Percentiles rank a stretch among this genome's conserved stretches.
Conservation (phyloP, 805 yeast genomes). For the Candida boidinii region DNA sequence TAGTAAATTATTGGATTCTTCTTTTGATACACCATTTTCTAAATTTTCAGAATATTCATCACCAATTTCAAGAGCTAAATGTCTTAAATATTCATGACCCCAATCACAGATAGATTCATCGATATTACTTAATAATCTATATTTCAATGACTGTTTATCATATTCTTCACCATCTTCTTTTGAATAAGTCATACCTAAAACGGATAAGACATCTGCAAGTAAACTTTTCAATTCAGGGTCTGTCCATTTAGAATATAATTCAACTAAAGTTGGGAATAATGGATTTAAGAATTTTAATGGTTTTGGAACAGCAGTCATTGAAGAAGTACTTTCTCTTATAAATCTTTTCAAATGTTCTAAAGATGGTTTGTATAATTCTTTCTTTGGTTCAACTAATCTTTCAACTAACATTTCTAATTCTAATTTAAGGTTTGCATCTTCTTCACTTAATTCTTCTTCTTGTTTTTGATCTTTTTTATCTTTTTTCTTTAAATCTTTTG, state of each 20-base stretch:
- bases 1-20: slow-evolving; percentile 21
- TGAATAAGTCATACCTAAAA: slow-evolving; percentile 89
- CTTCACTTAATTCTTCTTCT: slow-evolving; percentile 88
- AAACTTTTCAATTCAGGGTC: slow-evolving; percentile 33
- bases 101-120: slow-evolving; percentile 64
- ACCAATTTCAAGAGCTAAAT: slow-evolving; percentile 91
- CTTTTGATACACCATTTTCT: slow-evolving; percentile 14
- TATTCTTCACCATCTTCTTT: slow-evolving; percentile 47
- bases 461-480: slow-evolving; percentile 13
- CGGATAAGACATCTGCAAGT: slow-evolving; percentile 85
- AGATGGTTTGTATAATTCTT: slow-evolving; percentile 46
- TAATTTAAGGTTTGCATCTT: slow-evolving; percentile 78
- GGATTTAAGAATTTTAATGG: slow-evolving; percentile 95
- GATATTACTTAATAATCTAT: slow-evolving; percentile 46
- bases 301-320: slow-evolving; percentile 99
- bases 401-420: slow-evolving; percentile 86
- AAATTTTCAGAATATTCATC: slow-evolving; percentile 58
- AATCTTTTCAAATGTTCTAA: slow-evolving; percentile 63
- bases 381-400: slow-evolving; percentile 49
- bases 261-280: slow-evolving; percentile 61
- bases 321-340: slow-evolving; percentile 88
- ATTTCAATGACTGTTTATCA: slow-evolving; percentile 70
- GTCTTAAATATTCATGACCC: slow-evolving; percentile 99
- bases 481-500: slow-evolving; percentile 9
- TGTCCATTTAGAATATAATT: slow-evolving; percentile 62